phyloP scores from a whole-genome alignment of 768 basidiomycete genomes.

The Lactarius deliciosus region DNA sequence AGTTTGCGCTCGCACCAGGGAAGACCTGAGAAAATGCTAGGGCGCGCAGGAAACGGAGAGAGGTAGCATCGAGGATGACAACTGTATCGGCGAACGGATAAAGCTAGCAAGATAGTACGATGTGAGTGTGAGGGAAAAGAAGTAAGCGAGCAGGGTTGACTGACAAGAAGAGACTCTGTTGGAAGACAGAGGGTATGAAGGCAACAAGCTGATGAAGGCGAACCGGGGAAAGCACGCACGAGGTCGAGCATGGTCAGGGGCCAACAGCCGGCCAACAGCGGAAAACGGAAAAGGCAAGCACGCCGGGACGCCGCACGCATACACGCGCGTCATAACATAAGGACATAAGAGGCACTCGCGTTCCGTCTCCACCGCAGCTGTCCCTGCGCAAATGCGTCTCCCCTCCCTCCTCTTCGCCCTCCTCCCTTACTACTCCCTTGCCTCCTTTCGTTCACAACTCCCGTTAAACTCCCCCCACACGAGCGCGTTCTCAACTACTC shows the following conservation, averaged over 20 bases:
- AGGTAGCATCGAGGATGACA: conserved; percentile 69
- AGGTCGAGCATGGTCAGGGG: conserved; percentile 47
- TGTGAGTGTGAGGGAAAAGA: conserved; percentile 2
- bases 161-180: conserved; percentile 57
- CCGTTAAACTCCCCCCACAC: conserved; percentile 33
- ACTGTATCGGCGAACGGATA: conserved; percentile 72
- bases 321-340: conserved; percentile 5
- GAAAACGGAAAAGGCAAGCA: not conserved
- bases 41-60: conserved; percentile 61
- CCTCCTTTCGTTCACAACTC: conserved; percentile 42
- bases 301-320: not conserved
- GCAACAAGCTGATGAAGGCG: conserved; percentile 54
- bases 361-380: conserved; percentile 14
- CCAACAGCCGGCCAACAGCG: not conserved
- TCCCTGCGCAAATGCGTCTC: conserved; percentile 21
- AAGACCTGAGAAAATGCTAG: conserved; percentile 83
- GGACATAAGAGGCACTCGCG: not conserved
- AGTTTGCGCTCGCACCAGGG: conserved; percentile 48
- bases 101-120: conserved; percentile 44
- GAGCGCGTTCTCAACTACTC: conserved; percentile 47
- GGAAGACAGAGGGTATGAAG: conserved; percentile 51
- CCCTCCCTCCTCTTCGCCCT: conserved; percentile 30
- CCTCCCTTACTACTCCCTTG: conserved; percentile 41
- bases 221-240: conserved; percentile 46
- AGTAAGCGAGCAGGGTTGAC: conserved; percentile 32